Conservation (phyloP, 192 early-diverging fungal genomes). For the Coemansia brasiliensis region DNA sequence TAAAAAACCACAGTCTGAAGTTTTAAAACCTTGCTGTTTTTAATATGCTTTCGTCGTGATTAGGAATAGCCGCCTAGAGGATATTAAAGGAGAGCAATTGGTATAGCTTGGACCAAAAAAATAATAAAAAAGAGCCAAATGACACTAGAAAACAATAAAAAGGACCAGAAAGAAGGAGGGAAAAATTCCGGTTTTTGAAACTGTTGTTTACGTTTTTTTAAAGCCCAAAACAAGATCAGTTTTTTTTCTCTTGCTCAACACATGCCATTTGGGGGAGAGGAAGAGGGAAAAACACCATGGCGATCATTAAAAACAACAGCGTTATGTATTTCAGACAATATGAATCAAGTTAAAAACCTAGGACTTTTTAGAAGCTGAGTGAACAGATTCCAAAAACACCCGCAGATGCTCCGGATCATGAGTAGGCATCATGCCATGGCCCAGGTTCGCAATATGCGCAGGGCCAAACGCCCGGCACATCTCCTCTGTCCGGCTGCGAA, state of each 20-base stretch:
- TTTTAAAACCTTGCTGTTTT: too few species aligned
- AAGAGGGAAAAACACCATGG: background rate
- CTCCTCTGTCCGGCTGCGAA: constrained; percentile 66
- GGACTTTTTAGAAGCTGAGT: constrained; percentile 46
- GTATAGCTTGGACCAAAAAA: too few species aligned
- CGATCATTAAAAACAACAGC: background rate
- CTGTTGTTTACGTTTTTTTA: background rate
- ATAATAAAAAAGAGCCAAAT: too few species aligned
- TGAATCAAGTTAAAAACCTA: constrained; percentile 20
- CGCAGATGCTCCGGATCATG: constrained; percentile 71
- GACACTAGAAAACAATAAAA: background rate
- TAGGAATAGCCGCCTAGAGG: too few species aligned
- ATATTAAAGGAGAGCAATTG: too few species aligned
- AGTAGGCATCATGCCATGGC: constrained; percentile 93
- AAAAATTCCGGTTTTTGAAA: constrained; percentile 6
- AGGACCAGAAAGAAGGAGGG: too few species aligned
- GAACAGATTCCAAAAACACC: constrained; percentile 70
- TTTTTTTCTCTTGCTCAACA: too few species aligned
- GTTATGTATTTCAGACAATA: background rate
- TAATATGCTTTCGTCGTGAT: too few species aligned
- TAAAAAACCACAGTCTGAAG: too few species aligned
- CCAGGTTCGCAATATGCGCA: constrained; percentile 91
- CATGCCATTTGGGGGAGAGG: too few species aligned
- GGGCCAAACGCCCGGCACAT: constrained; percentile 80
- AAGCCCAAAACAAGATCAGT: background rate